Percentiles rank a stretch among this genome's conserved stretches.
phyloP scores from a whole-genome alignment of 352 stramenopile species.

The Globisporangium emineosum region DNA sequence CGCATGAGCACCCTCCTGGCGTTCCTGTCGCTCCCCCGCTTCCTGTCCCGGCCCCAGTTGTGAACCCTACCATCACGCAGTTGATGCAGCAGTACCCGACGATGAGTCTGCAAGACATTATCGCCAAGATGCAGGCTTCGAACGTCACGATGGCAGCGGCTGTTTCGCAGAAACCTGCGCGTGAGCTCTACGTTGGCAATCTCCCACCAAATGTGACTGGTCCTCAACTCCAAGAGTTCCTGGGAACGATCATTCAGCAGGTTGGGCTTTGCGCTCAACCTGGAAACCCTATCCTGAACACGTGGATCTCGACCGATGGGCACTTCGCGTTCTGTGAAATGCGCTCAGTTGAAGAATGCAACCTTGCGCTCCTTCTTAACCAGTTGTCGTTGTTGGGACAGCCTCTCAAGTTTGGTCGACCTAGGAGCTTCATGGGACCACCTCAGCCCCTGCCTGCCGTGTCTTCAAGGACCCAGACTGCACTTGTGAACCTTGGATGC shows the following conservation, averaged over 20 bases:
- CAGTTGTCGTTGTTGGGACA: conserved; percentile 75
- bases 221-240: conserved; percentile 80
- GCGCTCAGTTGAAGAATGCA: conserved; percentile 84
- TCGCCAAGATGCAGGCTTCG: conserved; percentile 84
- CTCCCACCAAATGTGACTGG: conserved; percentile 80
- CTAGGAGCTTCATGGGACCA: conserved; percentile 78
- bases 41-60: conserved; percentile 22
- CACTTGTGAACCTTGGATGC: conserved; percentile 77
- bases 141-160: conserved; percentile 72
- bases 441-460: conserved; percentile 73
- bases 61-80: conserved; percentile 83
- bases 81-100: conserved; percentile 89
- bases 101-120: conserved; percentile 87
- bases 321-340: conserved; percentile 89
- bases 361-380: conserved; percentile 81
- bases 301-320: conserved; percentile 83
- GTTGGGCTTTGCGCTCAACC: conserved; percentile 73
- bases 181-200: conserved; percentile 86
- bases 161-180: conserved; percentile 73
- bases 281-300: conserved; percentile 81
- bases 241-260: conserved; percentile 87
- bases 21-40: conserved; percentile 1
- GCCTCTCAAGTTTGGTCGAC: conserved; percentile 84
- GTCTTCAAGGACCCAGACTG: conserved; percentile 68
- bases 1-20: conserved; percentile 35